phyloP scores from a whole-genome alignment of 495 filamentous ascomycete genomes.

The Rostrohypoxylon terebratum region DNA sequence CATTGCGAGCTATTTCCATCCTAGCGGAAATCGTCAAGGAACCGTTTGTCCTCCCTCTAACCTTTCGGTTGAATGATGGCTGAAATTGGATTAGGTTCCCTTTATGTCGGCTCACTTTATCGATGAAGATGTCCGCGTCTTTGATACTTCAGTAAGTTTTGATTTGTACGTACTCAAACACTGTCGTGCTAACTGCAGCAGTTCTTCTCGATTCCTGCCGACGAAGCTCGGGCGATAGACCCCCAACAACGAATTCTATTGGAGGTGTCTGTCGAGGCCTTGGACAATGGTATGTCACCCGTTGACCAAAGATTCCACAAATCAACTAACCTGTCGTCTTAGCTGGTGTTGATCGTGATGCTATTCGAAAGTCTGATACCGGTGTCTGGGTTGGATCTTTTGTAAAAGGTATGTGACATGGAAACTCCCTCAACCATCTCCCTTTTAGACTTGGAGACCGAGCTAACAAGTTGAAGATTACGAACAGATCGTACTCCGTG shows the following conservation, averaged over 20 bases:
- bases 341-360: constrained; percentile 49
- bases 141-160: constrained; percentile 53
- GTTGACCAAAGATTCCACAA: constrained; percentile 24
- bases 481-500: constrained; percentile 49
- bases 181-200: constrained; percentile 3
- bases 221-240: constrained; percentile 52
- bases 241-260: constrained; percentile 58
- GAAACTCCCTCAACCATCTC: too few species aligned
- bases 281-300: constrained; percentile 56
- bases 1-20: constrained; percentile 72
- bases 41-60: constrained; percentile 17
- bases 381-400: constrained; percentile 54
- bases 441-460: neutral
- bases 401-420: constrained; percentile 49
- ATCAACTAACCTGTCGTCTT: constrained; percentile 10
- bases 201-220: constrained; percentile 38
- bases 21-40: constrained; percentile 57
- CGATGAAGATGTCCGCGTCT: constrained; percentile 52
- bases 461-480: constrained; percentile 46
- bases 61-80: neutral
- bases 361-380: constrained; percentile 46
- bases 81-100: constrained; percentile 27
- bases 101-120: constrained; percentile 83
- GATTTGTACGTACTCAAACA: neutral
- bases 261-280: constrained; percentile 56